Conservation (phyloP, 495 filamentous ascomycete species). For the Lophiostoma macrostomum region DNA sequence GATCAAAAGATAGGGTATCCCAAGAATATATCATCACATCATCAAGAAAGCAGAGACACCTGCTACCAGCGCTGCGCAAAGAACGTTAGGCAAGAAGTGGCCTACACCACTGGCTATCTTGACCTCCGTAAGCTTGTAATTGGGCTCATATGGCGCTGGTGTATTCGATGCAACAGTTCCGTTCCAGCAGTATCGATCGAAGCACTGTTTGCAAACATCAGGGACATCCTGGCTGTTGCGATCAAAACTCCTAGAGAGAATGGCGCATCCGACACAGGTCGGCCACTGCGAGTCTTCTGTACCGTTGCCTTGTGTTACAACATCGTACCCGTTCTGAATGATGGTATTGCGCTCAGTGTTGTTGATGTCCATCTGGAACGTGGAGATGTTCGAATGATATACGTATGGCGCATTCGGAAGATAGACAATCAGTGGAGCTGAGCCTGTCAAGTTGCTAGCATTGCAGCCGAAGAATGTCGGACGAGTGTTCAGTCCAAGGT, state of each 20-base stretch:
- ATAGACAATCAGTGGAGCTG: constrained; percentile 77
- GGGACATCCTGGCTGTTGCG: constrained; percentile 64
- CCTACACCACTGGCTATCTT: constrained; percentile 23
- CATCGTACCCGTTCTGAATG: constrained; percentile 79
- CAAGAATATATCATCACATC: constrained; percentile 6
- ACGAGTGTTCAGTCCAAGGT: constrained; percentile 75
- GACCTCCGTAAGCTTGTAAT: constrained; percentile 3
- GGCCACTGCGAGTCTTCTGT: constrained; percentile 71
- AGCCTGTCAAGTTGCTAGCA: constrained; percentile 58
- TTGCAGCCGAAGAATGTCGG: constrained; percentile 95
- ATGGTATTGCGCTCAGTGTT: constrained; percentile 65
- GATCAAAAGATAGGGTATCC: too few species aligned
- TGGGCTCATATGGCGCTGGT: constrained; percentile 15
- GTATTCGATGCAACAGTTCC: constrained; percentile 53
- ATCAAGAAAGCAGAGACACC: constrained; percentile 4
- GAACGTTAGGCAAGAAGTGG: constrained; percentile 13
- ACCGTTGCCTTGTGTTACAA: constrained; percentile 76
- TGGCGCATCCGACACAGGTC: constrained; percentile 80
- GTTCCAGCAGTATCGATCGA: constrained; percentile 83
- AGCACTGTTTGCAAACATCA: constrained; percentile 68
- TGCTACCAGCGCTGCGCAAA: constrained; percentile 6
- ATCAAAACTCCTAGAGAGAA: constrained; percentile 71
- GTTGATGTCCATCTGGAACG: constrained; percentile 62
- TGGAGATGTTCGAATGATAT: constrained; percentile 67
- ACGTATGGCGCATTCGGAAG: constrained; percentile 84